Conservation (phyloP, 1,284 basidiomycete genomes). For the Leccinum cinnamomeum region DNA sequence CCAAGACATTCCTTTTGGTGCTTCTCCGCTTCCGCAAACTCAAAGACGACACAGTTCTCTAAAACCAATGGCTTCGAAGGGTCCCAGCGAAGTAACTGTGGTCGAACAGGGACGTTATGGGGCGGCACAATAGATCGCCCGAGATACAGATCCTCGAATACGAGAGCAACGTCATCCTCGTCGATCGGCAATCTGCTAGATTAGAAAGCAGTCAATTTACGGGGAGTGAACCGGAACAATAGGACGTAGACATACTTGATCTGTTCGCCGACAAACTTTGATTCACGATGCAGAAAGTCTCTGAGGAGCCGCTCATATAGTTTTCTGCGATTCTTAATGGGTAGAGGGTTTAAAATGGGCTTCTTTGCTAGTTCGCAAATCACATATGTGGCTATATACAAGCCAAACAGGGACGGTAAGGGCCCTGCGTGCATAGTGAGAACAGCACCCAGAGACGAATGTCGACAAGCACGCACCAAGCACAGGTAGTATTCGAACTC, state of each 20-base stretch:
- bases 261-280: conserved; percentile 54
- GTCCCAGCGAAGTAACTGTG: conserved; percentile 82
- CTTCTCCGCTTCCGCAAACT: conserved; percentile 67
- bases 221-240: not conserved
- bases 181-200: conserved; percentile 74
- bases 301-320: conserved; percentile 81
- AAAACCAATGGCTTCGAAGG: conserved; percentile 56
- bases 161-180: conserved; percentile 76
- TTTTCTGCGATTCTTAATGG: conserved; percentile 83
- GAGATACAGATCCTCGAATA: conserved; percentile 87
- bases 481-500: conserved; percentile 88
- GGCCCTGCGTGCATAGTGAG: conserved; percentile 51
- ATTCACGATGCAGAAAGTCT: conserved; percentile 73
- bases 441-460: not conserved
- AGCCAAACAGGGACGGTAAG: conserved; percentile 84
- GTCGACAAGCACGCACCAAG: conserved; percentile 48
- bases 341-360: conserved; percentile 77
- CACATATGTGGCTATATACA: conserved; percentile 86
- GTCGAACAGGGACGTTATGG: conserved; percentile 66
- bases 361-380: conserved; percentile 81
- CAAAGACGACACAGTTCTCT: conserved; percentile 84
- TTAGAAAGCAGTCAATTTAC: conserved; percentile 6
- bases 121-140: conserved; percentile 81
- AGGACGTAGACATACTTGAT: conserved; percentile 47
- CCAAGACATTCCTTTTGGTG: conserved; percentile 58